Evolutionary conservation across 2,329 filamentous ascomycete species (phyloP).

Genomic region (Epichloe aotearoae): DNA sequence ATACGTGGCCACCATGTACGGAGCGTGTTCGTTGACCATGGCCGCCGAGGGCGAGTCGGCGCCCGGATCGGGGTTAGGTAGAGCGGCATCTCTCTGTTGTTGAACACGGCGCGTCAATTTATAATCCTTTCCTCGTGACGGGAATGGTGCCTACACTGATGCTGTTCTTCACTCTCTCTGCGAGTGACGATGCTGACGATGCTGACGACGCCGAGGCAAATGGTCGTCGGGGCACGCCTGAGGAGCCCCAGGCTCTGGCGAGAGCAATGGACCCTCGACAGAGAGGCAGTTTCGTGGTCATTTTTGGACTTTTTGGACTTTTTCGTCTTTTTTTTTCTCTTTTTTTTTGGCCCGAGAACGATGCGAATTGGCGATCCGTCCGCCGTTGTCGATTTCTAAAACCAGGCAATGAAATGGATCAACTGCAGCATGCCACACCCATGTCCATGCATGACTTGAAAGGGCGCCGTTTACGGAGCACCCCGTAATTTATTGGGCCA

Average conservation of each 20-base stretch:
- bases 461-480: background rate
- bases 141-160: slow-evolving; percentile 16
- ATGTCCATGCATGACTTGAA: too few species aligned
- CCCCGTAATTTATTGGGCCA: background rate
- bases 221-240: background rate
- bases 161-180: slow-evolving; percentile 19
- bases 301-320: slow-evolving; percentile 7
- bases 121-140: background rate
- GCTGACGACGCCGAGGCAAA: slow-evolving; percentile 14
- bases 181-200: slow-evolving; percentile 18
- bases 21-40: slow-evolving; percentile 61
- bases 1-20: slow-evolving; percentile 95
- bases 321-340: background rate
- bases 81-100: slow-evolving; percentile 17
- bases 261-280: slow-evolving; percentile 23
- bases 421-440: too few species aligned
- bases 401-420: background rate
- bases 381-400: too few species aligned
- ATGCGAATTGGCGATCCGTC: background rate
- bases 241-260: slow-evolving; percentile 12
- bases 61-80: slow-evolving; percentile 59
- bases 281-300: slow-evolving; percentile 27
- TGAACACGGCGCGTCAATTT: background rate
- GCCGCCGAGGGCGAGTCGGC: slow-evolving; percentile 60
- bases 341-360: background rate